These are phyloP conservation scores for Hamamelis virginiana DNA, from an alignment of 164 flowering plant species.

Conservation along the genomic window DNA sequence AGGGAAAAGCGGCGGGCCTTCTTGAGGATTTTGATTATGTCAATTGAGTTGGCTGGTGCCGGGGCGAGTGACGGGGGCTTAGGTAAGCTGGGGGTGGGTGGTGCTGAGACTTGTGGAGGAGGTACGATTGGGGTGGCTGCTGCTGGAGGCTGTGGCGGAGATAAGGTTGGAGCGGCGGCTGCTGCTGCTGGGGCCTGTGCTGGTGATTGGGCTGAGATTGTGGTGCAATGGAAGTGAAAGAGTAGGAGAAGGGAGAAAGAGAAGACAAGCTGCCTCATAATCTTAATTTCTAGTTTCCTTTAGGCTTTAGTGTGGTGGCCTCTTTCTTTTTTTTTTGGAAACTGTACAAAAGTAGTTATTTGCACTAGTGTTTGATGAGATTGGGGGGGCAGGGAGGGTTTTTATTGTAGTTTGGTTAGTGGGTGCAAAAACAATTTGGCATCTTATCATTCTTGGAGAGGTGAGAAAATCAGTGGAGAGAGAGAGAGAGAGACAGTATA, in stretches of 20 bases:
- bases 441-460: neutral
- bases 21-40: slow-evolving; percentile 33
- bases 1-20: slow-evolving; percentile 47
- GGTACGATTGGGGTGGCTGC: neutral
- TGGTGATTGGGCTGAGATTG: slow-evolving; percentile 30
- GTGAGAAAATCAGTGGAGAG: neutral
- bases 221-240: slow-evolving; percentile 13
- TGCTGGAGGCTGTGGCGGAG: too few relatives aligned
- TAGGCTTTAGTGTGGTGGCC: neutral
- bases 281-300: neutral
- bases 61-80: slow-evolving; percentile 31
- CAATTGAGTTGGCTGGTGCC: slow-evolving; percentile 25
- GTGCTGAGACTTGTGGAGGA: neutral
- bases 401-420: slow-evolving; percentile 10
- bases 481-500: neutral
- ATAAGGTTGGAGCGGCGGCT: too few relatives aligned
- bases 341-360: neutral
- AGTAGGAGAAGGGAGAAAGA: slow-evolving; percentile 7
- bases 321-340: neutral
- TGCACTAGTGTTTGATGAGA: slow-evolving; percentile 10
- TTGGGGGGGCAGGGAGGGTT: neutral
- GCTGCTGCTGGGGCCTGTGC: slow-evolving; percentile 24
- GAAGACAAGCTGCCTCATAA: neutral
- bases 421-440: slow-evolving; percentile 6
- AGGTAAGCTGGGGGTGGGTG: slow-evolving; percentile 8